Evolutionary conservation across 192 early-diverging fungal species (phyloP).

Genomic region (Gigaspora rosea): DNA sequence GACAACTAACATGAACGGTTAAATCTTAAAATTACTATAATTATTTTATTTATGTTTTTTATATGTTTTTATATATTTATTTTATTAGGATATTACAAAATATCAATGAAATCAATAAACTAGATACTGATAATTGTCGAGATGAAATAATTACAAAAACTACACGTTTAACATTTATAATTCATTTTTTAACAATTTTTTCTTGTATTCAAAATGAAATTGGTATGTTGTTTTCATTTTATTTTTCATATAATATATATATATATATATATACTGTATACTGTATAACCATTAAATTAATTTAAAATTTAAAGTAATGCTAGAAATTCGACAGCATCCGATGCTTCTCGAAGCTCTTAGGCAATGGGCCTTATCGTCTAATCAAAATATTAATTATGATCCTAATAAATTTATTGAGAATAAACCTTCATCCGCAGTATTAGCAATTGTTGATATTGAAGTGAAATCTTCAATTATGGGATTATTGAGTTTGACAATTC

Average conservation of each 20-base stretch:
- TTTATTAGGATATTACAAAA: background rate
- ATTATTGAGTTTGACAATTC: background rate
- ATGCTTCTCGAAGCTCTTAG: background rate
- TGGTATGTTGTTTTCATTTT: background rate
- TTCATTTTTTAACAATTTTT: conserved; percentile 1
- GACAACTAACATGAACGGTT: too few species aligned
- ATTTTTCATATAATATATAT: too few species aligned
- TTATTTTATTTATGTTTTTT: too few species aligned
- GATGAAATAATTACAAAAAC: background rate
- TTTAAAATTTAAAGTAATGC: background rate
- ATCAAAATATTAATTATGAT: background rate
- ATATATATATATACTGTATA: too few species aligned
- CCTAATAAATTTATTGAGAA: background rate
- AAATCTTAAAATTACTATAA: too few species aligned
- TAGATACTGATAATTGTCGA: background rate
- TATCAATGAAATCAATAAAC: background rate
- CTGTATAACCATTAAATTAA: too few species aligned
- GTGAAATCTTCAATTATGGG: conserved; percentile 4
- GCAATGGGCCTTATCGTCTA: background rate
- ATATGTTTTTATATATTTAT: too few species aligned
- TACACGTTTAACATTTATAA: background rate
- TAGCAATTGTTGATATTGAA: background rate
- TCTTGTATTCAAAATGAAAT: background rate
- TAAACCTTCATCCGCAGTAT: background rate
- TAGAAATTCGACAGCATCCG: background rate